Conservation (phyloP, 176 grass and related monocot genomes). For the Typha latifolia region DNA sequence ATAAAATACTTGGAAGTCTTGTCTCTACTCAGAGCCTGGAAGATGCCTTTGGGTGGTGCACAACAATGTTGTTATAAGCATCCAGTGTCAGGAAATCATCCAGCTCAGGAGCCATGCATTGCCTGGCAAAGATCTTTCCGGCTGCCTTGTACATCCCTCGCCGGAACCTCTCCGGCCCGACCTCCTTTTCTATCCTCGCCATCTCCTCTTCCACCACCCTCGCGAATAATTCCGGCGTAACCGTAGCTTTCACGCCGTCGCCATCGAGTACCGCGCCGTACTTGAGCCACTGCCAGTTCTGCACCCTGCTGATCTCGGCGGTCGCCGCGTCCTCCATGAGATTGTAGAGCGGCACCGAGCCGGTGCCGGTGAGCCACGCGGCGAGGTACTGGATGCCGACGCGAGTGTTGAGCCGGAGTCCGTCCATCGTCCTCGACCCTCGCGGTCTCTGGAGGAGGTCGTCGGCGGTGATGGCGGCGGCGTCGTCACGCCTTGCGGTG, state of each 20-base stretch:
- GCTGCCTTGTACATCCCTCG: slow-evolving; percentile 49
- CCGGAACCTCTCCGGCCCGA: slow-evolving; percentile 42
- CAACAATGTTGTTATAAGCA: slow-evolving; percentile 70
- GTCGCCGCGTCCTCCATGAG: slow-evolving; percentile 98
- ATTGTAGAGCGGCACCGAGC: slow-evolving; percentile 83
- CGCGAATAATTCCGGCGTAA: slow-evolving; percentile 60
- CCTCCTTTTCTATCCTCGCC: slow-evolving; percentile 53
- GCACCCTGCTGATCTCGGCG: slow-evolving; percentile 88
- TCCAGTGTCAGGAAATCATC: slow-evolving; percentile 87
- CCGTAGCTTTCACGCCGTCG: slow-evolving; percentile 27
- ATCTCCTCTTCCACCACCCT: slow-evolving; percentile 77
- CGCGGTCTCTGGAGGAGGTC: slow-evolving; percentile 60
- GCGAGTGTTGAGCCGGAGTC: slow-evolving; percentile 69
- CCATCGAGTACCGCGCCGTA: slow-evolving; percentile 46
- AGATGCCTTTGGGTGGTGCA: slow-evolving; percentile 43
- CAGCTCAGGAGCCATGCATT: slow-evolving; percentile 63
- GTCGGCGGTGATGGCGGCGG: slow-evolving; percentile 34
- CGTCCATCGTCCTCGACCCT: slow-evolving; percentile 60
- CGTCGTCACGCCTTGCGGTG: slow-evolving; percentile 20
- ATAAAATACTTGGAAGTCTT: neutral
- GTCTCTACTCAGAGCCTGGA: slow-evolving; percentile 38
- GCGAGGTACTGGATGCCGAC: slow-evolving; percentile 80
- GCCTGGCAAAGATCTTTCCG: slow-evolving; percentile 51
- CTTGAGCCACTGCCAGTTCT: slow-evolving; percentile 96
- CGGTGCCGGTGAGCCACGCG: slow-evolving; percentile 67